phyloP scores from a whole-genome alignment of 2,329 filamentous ascomycete species.

The Epichloe sylvatica region DNA sequence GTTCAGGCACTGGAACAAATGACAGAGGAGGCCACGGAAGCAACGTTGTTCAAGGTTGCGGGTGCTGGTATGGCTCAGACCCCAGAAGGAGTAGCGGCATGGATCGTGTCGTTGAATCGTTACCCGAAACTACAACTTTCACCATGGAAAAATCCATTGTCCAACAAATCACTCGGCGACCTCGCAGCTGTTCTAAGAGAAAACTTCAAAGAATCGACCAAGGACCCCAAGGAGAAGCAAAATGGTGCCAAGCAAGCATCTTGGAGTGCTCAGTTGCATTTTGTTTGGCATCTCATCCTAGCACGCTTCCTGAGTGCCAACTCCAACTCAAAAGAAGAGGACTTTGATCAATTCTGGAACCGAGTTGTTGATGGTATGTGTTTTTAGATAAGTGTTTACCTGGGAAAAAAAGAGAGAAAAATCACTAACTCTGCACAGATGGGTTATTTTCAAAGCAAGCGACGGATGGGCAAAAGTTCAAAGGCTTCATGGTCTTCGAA shows the following conservation, averaged over 20 bases:
- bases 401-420: background rate
- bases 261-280: slow-evolving; percentile 70
- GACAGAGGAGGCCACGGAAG: slow-evolving; percentile 42
- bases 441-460: slow-evolving; percentile 70
- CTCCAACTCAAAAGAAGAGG: slow-evolving; percentile 21
- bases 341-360: slow-evolving; percentile 70
- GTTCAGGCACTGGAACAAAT: slow-evolving; percentile 56
- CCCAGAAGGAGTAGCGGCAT: slow-evolving; percentile 79
- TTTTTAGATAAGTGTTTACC: background rate
- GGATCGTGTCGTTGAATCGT: slow-evolving; percentile 54
- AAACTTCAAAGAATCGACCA: slow-evolving; percentile 40
- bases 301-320: slow-evolving; percentile 30
- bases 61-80: slow-evolving; percentile 59
- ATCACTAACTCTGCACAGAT: slow-evolving; percentile 35
- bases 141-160: slow-evolving; percentile 68
- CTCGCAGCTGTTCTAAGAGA: slow-evolving; percentile 72
- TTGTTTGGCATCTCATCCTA: slow-evolving; percentile 78
- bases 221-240: slow-evolving; percentile 29
- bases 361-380: slow-evolving; percentile 70
- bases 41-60: slow-evolving; percentile 47
- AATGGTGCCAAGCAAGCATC: slow-evolving; percentile 49
- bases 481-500: slow-evolving; percentile 78
- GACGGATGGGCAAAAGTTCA: slow-evolving; percentile 80
- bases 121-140: slow-evolving; percentile 52
- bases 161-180: slow-evolving; percentile 49